These are phyloP conservation scores for Jatropha curcas DNA, from an alignment of 345 rosid genomes.

Conservation along the genomic window DNA sequence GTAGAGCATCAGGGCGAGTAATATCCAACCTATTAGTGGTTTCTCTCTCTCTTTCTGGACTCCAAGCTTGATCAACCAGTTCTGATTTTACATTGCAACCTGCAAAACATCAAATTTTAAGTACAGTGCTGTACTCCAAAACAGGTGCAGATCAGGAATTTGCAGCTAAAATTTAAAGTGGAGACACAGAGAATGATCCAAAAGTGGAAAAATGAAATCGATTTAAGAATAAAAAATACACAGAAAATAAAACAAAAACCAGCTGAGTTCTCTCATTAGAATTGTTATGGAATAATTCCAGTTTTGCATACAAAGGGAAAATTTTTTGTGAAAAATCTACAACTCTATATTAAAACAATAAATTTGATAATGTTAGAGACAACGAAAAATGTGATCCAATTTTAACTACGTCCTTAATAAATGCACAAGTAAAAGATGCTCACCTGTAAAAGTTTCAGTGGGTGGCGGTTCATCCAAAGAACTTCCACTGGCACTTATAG, in stretches of 20 bases:
- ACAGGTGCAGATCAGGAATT: background rate
- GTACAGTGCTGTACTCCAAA: background rate
- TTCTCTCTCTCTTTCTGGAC: slow-evolving; percentile 40
- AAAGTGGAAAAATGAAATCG: background rate
- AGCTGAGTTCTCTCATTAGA: background rate
- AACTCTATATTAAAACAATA: slow-evolving; percentile 2
- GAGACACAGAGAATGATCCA: background rate
- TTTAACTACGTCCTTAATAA: slow-evolving; percentile 12
- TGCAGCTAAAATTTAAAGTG: background rate
- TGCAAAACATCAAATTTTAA: slow-evolving; percentile 26
- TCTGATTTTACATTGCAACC: slow-evolving; percentile 49
- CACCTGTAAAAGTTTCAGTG: slow-evolving; percentile 43
- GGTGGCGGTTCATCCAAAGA: slow-evolving; percentile 62
- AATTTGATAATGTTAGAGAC: background rate
- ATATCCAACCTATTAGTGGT: slow-evolving; percentile 31
- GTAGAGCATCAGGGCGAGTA: slow-evolving; percentile 60
- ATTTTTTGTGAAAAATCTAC: background rate
- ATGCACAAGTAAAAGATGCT: slow-evolving; percentile 25
- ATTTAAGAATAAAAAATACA: background rate
- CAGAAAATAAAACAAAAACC: background rate
- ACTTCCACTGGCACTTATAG: slow-evolving; percentile 55
- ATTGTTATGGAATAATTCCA: background rate
- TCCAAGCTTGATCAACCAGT: slow-evolving; percentile 36
- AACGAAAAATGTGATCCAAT: background rate
- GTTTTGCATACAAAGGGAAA: background rate